These are phyloP conservation scores for Quercus robur DNA, from an alignment of 306 rosid species.

Conservation along the genomic window DNA sequence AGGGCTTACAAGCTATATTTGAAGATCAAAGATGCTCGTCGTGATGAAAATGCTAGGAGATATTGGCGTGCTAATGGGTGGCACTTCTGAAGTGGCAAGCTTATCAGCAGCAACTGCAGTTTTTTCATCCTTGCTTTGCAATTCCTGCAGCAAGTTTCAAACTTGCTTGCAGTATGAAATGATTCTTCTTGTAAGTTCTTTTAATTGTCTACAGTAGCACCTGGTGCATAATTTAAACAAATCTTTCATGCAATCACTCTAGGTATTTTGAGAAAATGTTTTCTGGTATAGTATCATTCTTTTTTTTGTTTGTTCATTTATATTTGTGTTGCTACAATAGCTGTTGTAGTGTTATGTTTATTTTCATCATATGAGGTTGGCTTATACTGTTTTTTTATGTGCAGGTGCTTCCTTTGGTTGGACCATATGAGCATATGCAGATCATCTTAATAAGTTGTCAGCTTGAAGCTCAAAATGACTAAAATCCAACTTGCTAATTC, in stretches of 20 bases:
- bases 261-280: neutral
- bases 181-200: neutral
- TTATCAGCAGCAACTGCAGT: neutral
- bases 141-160: neutral
- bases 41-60: slow-evolving; percentile 49
- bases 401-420: neutral
- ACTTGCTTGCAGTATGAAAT: neutral
- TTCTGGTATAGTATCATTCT: neutral
- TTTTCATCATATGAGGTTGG: neutral
- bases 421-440: neutral
- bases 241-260: neutral
- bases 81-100: slow-evolving; percentile 61
- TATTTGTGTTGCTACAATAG: neutral
- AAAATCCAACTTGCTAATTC: neutral
- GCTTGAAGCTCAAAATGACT: neutral
- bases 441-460: neutral
- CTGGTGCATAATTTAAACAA: neutral
- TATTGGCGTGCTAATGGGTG: slow-evolving; percentile 84
- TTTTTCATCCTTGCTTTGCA: neutral
- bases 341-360: neutral
- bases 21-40: slow-evolving; percentile 71
- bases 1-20: slow-evolving; percentile 65
- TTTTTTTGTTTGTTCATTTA: neutral
- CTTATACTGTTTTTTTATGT: neutral
- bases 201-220: neutral